Percentiles rank a stretch among this genome's conserved stretches.
Conservation (phyloP, 2,329 filamentous ascomycete genomes). For the Pyricularia grisea region DNA sequence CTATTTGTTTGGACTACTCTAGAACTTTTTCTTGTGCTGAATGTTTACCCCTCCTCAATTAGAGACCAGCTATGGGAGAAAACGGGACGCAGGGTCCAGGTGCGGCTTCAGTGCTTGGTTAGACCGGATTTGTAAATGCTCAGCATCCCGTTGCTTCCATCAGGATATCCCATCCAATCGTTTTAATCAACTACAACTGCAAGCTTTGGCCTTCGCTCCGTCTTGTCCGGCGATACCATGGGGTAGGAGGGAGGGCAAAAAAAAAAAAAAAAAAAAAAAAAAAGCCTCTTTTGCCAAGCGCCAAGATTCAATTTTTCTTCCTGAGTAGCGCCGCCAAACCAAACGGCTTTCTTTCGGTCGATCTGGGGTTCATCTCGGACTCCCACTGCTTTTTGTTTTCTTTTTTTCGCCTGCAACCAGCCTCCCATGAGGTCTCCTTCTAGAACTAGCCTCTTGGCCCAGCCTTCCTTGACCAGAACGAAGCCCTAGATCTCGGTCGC, state of each 20-base stretch:
- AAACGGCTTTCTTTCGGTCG: background rate
- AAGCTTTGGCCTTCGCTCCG: background rate
- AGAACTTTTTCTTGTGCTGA: background rate
- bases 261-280: no score
- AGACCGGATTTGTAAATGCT: background rate
- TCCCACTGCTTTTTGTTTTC: no score
- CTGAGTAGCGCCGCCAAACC: background rate
- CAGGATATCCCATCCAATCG: background rate
- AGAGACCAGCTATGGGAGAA: background rate
- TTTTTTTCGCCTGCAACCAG: no score
- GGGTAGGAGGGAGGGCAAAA: no score
- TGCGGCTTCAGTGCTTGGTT: background rate
- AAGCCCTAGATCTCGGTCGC: background rate
- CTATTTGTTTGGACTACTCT: background rate
- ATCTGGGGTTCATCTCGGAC: background rate
- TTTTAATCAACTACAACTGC: background rate
- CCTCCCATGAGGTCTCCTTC: no score
- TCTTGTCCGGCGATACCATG: background rate
- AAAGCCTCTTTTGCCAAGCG: background rate
- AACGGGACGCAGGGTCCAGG: background rate
- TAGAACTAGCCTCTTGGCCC: no score
- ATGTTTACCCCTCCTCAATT: background rate
- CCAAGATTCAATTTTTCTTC: background rate
- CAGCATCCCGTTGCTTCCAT: background rate
- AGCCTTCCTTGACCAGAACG: background rate